A percentile compares a stretch with the other conserved stretches of the same genome.
phyloP scores from a whole-genome alignment of 192 early-diverging fungal genomes.

The Glomus cerebriforme region DNA sequence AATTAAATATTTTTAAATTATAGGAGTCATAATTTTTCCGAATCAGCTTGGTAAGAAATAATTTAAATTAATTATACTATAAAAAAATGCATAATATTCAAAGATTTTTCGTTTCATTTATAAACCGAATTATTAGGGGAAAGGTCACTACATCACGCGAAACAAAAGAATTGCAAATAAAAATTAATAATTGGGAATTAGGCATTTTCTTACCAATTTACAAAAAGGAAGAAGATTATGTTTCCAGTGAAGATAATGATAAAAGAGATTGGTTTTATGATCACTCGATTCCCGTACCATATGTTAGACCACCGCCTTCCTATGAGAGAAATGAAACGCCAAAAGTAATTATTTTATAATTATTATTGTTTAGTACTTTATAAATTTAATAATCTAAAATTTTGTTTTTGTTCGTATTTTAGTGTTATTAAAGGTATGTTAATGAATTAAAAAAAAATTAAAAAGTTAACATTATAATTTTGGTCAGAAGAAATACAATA shows the following conservation, averaged over 20 bases:
- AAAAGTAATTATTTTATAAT: neutral
- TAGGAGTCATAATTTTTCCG: constrained; percentile 20
- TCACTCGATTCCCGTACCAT: neutral
- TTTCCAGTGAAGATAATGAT: neutral
- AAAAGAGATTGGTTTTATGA: neutral
- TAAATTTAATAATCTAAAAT: too few species aligned
- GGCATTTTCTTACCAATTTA: constrained; percentile 12
- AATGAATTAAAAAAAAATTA: too few species aligned
- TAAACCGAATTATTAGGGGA: neutral
- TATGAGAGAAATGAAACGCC: neutral
- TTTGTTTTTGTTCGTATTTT: too few species aligned
- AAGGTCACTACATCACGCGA: constrained; percentile 7
- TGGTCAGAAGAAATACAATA: too few species aligned
- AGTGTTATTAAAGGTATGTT: too few species aligned
- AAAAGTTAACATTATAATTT: too few species aligned
- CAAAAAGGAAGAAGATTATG: neutral
- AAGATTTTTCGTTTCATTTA: neutral
- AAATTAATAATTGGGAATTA: constrained; percentile 27
- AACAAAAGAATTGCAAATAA: constrained; percentile 4
- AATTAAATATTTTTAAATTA: neutral
- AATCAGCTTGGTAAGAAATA: neutral
- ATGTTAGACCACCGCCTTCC: neutral
- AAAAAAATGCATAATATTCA: neutral
- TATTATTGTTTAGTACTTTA: neutral
- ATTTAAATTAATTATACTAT: neutral